Evolutionary conservation across 257 asterid species (phyloP).

Genomic region (Leonotis leonurus): DNA sequence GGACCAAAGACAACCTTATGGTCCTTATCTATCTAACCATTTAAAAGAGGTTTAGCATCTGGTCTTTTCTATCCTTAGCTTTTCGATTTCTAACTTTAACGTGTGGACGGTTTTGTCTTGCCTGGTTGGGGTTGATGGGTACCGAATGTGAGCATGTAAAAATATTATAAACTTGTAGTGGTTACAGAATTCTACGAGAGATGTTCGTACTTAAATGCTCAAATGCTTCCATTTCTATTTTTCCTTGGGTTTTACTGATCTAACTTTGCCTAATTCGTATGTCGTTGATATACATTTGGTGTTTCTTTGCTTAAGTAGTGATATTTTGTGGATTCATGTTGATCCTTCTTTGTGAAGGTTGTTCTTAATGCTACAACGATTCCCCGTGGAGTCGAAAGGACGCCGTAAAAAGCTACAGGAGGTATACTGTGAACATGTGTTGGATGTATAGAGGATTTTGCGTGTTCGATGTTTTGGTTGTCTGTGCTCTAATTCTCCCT

Average conservation of each 20-base stretch:
- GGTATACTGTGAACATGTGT: slow-evolving; percentile 31
- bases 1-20: background rate
- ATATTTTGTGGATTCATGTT: slow-evolving; percentile 4
- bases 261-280: background rate
- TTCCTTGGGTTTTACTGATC: background rate
- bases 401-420: slow-evolving; percentile 96
- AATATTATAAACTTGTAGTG: too few relatives aligned
- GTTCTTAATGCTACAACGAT: slow-evolving; percentile 82
- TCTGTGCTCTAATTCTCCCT: background rate
- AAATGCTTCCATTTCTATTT: background rate
- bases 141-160: too few relatives aligned
- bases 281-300: background rate
- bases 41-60: background rate
- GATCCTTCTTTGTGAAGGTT: slow-evolving; percentile 42
- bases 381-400: slow-evolving; percentile 96
- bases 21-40: background rate
- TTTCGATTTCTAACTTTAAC: background rate
- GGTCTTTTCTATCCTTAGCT: background rate
- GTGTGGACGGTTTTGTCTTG: background rate
- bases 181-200: background rate
- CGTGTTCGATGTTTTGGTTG: background rate
- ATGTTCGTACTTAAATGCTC: background rate
- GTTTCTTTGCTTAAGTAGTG: background rate
- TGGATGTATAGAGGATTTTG: background rate
- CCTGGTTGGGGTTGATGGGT: background rate